Conservation (phyloP, 23 red algal genomes). For the Porphyridium purpureum region DNA sequence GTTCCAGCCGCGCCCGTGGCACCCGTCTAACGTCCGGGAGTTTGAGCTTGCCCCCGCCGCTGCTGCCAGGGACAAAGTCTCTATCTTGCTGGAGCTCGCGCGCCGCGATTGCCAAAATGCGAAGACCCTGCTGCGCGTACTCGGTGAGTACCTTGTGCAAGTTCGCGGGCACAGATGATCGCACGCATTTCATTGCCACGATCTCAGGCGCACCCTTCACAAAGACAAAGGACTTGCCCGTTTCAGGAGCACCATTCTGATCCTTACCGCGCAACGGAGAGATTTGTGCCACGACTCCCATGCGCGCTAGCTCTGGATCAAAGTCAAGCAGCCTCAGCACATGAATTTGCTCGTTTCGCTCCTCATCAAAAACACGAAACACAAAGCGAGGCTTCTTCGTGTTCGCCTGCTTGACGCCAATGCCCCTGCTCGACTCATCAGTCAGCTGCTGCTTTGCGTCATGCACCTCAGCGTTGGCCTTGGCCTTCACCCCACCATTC, state of each 20-base stretch:
- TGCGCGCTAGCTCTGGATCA: constrained; percentile 9
- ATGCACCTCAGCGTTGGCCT: neutral
- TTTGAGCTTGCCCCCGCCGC: neutral
- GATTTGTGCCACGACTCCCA: constrained; percentile 13
- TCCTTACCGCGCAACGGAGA: too few species aligned
- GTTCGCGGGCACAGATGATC: constrained; percentile 5
- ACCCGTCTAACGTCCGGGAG: neutral
- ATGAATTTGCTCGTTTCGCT: neutral
- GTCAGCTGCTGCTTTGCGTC: too few species aligned
- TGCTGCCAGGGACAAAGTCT: neutral
- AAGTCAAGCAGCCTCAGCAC: constrained; percentile 12
- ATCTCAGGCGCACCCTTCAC: constrained; percentile 25
- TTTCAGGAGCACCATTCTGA: too few species aligned
- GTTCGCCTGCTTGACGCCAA: too few species aligned
- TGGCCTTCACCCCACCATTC: too few species aligned
- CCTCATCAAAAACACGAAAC: neutral
- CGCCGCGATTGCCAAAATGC: constrained; percentile 4
- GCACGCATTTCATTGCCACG: constrained; percentile 8
- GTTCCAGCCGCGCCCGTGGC: constrained; percentile 6
- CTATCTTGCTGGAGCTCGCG: neutral
- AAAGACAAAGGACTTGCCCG: constrained; percentile 3
- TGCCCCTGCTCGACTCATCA: too few species aligned
- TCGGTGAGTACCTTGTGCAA: constrained; percentile 1
- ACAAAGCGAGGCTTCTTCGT: too few species aligned
- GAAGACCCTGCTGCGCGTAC: constrained; percentile 7